These are phyloP conservation scores for Podochytrium sp. DNA, from an alignment of 192 early-diverging fungal genomes.

Conservation along the genomic window DNA sequence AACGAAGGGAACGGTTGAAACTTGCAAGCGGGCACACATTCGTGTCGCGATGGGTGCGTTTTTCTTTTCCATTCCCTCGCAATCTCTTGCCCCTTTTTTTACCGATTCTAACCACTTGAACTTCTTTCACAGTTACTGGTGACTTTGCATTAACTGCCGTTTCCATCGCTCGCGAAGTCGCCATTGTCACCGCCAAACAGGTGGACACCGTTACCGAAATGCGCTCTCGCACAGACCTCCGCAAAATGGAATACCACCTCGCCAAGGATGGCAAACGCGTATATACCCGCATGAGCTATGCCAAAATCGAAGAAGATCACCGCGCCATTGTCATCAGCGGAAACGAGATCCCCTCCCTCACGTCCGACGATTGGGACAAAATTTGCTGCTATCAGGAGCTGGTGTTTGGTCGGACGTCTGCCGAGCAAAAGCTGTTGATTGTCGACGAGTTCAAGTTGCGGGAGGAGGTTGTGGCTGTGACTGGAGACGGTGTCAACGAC, in stretches of 20 bases:
- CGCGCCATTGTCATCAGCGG: slow-evolving; percentile 60
- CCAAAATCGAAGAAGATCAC: neutral
- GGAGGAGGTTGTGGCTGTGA: slow-evolving; percentile 78
- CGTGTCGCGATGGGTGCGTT: slow-evolving; percentile 86
- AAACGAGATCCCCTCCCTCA: slow-evolving; percentile 65
- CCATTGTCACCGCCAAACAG: slow-evolving; percentile 51
- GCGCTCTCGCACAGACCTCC: neutral
- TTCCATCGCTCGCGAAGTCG: slow-evolving; percentile 76
- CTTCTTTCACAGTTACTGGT: too few species aligned
- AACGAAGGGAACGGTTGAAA: slow-evolving; percentile 62
- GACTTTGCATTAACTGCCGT: slow-evolving; percentile 81
- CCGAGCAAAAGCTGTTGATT: slow-evolving; percentile 87
- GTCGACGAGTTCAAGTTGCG: slow-evolving; percentile 68
- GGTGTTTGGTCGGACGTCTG: slow-evolving; percentile 86
- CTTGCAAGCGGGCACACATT: slow-evolving; percentile 65
- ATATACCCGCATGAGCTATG: neutral
- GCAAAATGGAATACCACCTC: neutral
- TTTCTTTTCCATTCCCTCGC: too few species aligned
- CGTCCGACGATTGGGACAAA: slow-evolving; percentile 73
- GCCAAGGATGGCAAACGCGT: neutral
- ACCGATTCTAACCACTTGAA: too few species aligned
- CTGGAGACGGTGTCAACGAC: slow-evolving; percentile 93
- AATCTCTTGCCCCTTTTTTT: too few species aligned
- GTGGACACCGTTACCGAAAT: slow-evolving; percentile 18
- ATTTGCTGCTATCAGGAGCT: slow-evolving; percentile 71